phyloP scores from a whole-genome alignment of 495 filamentous ascomycete genomes.

The Cenococcum geophilum region DNA sequence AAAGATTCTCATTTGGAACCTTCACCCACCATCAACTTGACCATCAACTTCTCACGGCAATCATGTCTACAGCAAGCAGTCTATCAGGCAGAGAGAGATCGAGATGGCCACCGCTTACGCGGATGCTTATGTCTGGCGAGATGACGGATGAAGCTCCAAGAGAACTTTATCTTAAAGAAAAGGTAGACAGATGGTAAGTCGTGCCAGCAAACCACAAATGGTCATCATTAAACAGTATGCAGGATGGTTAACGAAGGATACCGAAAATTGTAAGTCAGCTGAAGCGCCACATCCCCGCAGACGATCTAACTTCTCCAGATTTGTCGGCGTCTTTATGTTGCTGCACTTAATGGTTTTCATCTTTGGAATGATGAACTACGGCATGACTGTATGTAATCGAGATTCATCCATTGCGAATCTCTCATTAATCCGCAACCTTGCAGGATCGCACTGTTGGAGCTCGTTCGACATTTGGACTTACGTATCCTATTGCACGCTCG shows the following conservation, averaged over 20 bases:
- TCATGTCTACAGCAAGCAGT: slow-evolving; percentile 25
- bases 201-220: slow-evolving; percentile 45
- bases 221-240: neutral
- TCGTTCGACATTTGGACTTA: slow-evolving; percentile 58
- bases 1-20: slow-evolving; percentile 1
- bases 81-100: slow-evolving; percentile 34
- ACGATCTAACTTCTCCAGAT: slow-evolving; percentile 43
- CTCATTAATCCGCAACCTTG: neutral
- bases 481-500: slow-evolving; percentile 64
- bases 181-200: slow-evolving; percentile 47
- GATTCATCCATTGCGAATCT: neutral
- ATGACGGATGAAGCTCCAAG: slow-evolving; percentile 59
- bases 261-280: slow-evolving; percentile 54
- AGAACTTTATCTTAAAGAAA: slow-evolving; percentile 49
- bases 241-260: slow-evolving; percentile 80
- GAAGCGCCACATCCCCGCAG: neutral
- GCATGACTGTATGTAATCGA: slow-evolving; percentile 47
- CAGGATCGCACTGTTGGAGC: slow-evolving; percentile 56
- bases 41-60: neutral
- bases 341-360: slow-evolving; percentile 64
- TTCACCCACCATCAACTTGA: neutral
- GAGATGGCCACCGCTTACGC: slow-evolving; percentile 36
- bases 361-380: slow-evolving; percentile 70
- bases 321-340: slow-evolving; percentile 61
- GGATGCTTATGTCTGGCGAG: slow-evolving; percentile 45